These are phyloP conservation scores for Metschnikowia colocasiae DNA, from an alignment of 805 yeast genomes.

Conservation along the genomic window DNA sequence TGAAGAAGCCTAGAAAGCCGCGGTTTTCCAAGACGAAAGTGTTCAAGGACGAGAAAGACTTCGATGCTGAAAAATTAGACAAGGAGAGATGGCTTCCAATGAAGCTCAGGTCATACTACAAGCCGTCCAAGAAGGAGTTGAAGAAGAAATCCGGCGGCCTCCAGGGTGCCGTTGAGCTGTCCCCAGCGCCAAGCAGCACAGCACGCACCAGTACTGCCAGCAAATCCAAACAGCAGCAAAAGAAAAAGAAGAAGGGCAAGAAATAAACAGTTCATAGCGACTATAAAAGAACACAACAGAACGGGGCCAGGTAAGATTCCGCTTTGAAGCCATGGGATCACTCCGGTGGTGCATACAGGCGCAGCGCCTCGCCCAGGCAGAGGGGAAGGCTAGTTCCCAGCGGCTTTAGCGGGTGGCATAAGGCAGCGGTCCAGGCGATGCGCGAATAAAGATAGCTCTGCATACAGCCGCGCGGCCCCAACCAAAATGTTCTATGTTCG, in stretches of 20 bases:
- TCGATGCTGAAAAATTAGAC: conserved; percentile 29
- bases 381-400: background rate
- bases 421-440: background rate
- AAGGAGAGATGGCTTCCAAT: conserved; percentile 87
- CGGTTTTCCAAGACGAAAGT: conserved; percentile 16
- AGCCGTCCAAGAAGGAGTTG: conserved; percentile 48
- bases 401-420: background rate
- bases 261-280: conserved; percentile 9
- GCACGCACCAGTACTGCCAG: conserved; percentile 9
- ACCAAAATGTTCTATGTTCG: background rate
- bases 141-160: conserved; percentile 18
- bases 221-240: conserved; percentile 20
- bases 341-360: no score
- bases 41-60: conserved; percentile 12
- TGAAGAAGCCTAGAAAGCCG: conserved; percentile 22
- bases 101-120: conserved; percentile 80
- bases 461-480: background rate
- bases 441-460: background rate
- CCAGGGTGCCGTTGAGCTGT: conserved; percentile 20
- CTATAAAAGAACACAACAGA: background rate
- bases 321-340: no score
- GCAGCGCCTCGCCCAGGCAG: background rate
- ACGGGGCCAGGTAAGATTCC: background rate
- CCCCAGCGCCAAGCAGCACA: conserved; percentile 25
- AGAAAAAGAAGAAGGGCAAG: conserved; percentile 20